Evolutionary conservation across 129 eudicot species (phyloP).

Genomic region (Calendula officinalis): DNA sequence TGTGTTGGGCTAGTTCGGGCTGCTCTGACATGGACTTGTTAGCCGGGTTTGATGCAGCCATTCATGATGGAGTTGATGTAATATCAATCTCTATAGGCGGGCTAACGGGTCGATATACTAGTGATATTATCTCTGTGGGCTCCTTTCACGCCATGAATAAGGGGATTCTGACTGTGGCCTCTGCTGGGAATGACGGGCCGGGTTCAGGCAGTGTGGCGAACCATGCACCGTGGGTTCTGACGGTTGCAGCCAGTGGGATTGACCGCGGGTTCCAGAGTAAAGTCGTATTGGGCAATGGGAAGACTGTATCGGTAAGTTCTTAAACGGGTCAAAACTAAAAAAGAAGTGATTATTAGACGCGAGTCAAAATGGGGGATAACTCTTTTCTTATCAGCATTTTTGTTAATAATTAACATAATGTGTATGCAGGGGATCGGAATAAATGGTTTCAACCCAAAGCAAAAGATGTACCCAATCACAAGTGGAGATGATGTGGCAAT

Average conservation of each 20-base stretch:
- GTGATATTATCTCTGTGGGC: slow-evolving; percentile 61
- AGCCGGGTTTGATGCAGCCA: slow-evolving; percentile 90
- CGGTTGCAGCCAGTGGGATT: slow-evolving; percentile 85
- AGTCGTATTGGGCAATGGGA: slow-evolving; percentile 63
- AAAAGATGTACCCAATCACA: slow-evolving; percentile 53
- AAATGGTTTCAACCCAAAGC: slow-evolving; percentile 50
- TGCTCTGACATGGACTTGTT: slow-evolving; percentile 89
- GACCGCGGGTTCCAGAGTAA: slow-evolving; percentile 71
- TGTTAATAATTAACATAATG: neutral
- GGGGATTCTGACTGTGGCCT: slow-evolving; percentile 79
- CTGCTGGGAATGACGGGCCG: slow-evolving; percentile 93
- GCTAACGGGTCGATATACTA: slow-evolving; percentile 36
- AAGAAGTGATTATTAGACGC: too few species aligned
- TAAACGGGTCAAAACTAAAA: too few species aligned
- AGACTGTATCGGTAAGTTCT: slow-evolving; percentile 44
- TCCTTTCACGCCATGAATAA: slow-evolving; percentile 80
- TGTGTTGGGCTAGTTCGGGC: slow-evolving; percentile 76
- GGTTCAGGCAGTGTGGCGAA: slow-evolving; percentile 44
- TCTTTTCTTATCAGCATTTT: too few species aligned
- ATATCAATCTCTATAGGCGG: slow-evolving; percentile 92
- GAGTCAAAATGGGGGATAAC: neutral
- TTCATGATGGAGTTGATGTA: slow-evolving; percentile 83
- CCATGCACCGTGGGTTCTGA: slow-evolving; percentile 89
- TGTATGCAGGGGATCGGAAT: slow-evolving; percentile 73
- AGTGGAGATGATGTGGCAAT: slow-evolving; percentile 79